A percentile compares a stretch with the other conserved stretches of the same genome.
phyloP scores from a whole-genome alignment of 2,329 filamentous ascomycete genomes.

The Paecilomyces sp. region DNA sequence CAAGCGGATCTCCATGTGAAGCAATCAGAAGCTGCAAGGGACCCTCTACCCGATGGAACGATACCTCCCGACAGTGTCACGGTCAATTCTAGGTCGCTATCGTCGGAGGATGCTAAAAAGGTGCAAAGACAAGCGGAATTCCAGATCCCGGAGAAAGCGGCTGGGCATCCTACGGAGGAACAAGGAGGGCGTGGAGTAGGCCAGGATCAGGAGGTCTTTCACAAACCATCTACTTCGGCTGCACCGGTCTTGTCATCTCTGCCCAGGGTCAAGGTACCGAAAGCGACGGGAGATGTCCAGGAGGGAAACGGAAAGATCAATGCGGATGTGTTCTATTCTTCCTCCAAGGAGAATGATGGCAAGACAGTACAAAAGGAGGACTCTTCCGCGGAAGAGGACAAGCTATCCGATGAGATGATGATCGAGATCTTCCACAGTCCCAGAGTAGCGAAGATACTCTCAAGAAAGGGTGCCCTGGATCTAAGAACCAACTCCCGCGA shows the following conservation, averaged over 20 bases:
- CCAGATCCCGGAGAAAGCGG: constrained; percentile 46
- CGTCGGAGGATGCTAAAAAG: constrained; percentile 37
- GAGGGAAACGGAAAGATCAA: constrained; percentile 42
- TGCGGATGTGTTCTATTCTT: constrained; percentile 48
- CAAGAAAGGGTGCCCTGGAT: constrained; percentile 30
- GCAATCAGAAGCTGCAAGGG: constrained; percentile 38
- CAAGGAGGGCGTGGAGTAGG: constrained; percentile 33
- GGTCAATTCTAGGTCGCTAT: constrained; percentile 8
- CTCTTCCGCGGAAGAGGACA: constrained; percentile 30
- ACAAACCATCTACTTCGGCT: constrained; percentile 41
- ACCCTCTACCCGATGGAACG: constrained; percentile 45
- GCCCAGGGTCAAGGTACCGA: constrained; percentile 50
- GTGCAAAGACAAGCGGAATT: constrained; percentile 44
- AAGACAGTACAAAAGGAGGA: constrained; percentile 1
- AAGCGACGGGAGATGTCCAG: constrained; percentile 41
- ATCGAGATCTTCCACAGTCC: constrained; percentile 57
- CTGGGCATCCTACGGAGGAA: constrained; percentile 32
- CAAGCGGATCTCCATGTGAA: constrained; percentile 30
- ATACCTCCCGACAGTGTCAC: constrained; percentile 29
- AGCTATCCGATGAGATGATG: constrained; percentile 52
- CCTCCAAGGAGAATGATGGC: constrained; percentile 12
- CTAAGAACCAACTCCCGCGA: not conserved
- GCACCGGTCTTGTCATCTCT: constrained; percentile 45
- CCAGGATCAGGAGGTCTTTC: constrained; percentile 54
- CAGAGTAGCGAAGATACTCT: constrained; percentile 50